Evolutionary conservation across 257 asterid species (phyloP).

Genomic region (Primulina tabacum): DNA sequence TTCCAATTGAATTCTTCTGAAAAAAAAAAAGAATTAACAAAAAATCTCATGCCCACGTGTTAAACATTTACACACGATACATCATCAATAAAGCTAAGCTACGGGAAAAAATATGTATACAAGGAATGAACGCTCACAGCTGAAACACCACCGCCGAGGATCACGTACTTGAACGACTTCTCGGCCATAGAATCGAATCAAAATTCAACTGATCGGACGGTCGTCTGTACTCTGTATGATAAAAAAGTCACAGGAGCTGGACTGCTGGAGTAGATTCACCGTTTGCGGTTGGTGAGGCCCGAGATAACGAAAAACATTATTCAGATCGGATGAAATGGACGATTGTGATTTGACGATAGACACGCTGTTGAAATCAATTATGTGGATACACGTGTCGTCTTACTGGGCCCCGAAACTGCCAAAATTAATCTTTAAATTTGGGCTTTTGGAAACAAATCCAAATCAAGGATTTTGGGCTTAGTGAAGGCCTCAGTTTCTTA

Average conservation of each 20-base stretch:
- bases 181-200: slow-evolving; percentile 51
- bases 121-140: slow-evolving; percentile 52
- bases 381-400: background rate
- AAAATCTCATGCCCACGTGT: too few relatives aligned
- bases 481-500: too few relatives aligned
- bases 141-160: slow-evolving; percentile 88
- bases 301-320: too few relatives aligned
- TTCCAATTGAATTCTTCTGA: too few relatives aligned
- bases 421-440: too few relatives aligned
- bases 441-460: too few relatives aligned
- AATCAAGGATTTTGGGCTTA: too few relatives aligned
- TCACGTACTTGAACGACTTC: slow-evolving; percentile 81
- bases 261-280: slow-evolving; percentile 1
- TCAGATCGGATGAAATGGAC: background rate
- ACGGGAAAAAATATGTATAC: background rate
- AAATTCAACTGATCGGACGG: background rate
- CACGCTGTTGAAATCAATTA: background rate
- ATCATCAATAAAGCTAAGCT: background rate
- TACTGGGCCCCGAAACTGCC: too few relatives aligned
- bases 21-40: too few relatives aligned
- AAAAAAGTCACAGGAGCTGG: background rate
- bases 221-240: background rate
- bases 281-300: background rate
- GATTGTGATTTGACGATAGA: background rate
- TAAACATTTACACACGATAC: background rate